Evolutionary conservation across 2,329 filamentous ascomycete species (phyloP), one percentile per base, ranked within the genome.

Genomic region (Colletotrichum navitas): DNA sequence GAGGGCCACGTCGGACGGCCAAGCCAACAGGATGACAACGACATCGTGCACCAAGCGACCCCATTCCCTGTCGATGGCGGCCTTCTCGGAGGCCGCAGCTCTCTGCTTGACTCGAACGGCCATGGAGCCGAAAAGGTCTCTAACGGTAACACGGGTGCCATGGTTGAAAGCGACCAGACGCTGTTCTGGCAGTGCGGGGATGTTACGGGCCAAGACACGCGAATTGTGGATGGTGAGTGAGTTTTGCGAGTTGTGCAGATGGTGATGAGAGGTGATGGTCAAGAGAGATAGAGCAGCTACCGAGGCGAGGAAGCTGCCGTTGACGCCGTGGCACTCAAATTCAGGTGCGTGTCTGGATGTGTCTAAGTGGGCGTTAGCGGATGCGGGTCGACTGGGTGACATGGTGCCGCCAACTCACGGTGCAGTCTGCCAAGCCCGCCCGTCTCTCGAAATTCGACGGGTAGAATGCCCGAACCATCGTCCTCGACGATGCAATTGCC

Each of bases 31-130:
- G 3, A 97, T 79, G 1, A 88, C 87, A 1, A 90, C 85, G 3
- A 94, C 76, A 7, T 85, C 81, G 61, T 83, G 86, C 72, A 89
- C 87, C 21, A 97, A 81, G 1, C 80, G 80, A 36, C 90, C 87
- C 90, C 93, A 95, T 63, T 92, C 87, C 74, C 87, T 92, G 26
- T 87, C 80, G 59, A 91, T 83, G 32, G 84, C 78, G 14, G 85
- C 74, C 75, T 84, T 85, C 76, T 89, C 83, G 49, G 85, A 79
- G 3, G 90, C 75, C 0, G 88, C 76, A 0, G 90, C 88, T 73
- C 94, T 88, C 76, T 94, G 93, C 78, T 96, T 97, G 34, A 97
- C 91, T 18, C 95, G 90, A 16, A 98, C 95, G 0, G 95, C 94
- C 89, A 98, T 93, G 70, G 91, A 92, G 0, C 95, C 94, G 81